phyloP scores from a whole-genome alignment of 2,329 filamentous ascomycete genomes.

The Ceratocystis huliohia region DNA sequence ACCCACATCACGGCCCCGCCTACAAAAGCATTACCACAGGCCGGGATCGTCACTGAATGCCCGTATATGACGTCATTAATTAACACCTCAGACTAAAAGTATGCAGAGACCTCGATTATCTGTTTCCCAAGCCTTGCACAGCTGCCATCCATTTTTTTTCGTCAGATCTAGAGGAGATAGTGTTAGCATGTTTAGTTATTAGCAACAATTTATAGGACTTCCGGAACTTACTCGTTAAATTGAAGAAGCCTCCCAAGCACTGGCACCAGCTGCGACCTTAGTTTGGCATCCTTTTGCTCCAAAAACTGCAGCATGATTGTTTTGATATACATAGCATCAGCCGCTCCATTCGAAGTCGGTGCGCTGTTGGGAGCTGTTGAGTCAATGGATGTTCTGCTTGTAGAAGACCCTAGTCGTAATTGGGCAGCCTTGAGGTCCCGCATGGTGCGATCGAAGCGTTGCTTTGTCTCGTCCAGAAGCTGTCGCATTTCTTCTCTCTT shows the following conservation, averaged over 20 bases:
- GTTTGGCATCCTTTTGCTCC: constrained; percentile 65
- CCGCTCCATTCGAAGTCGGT: constrained; percentile 23
- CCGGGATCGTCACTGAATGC: not conserved
- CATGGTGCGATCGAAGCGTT: constrained; percentile 65
- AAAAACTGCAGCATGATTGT: constrained; percentile 71
- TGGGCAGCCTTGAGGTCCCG: constrained; percentile 49
- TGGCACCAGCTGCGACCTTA: constrained; percentile 63
- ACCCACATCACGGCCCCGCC: constrained; percentile 10
- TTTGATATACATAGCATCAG: constrained; percentile 58
- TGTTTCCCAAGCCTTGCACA: constrained; percentile 24
- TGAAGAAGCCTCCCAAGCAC: constrained; percentile 63
- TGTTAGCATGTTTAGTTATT: constrained; percentile 21
- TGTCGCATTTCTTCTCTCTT: constrained; percentile 64
- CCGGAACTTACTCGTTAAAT: constrained; percentile 55
- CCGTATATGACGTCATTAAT: not conserved
- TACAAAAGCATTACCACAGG: not conserved
- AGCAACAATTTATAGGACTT: constrained; percentile 4
- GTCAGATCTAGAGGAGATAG: constrained; percentile 22
- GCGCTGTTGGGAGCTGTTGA: constrained; percentile 29
- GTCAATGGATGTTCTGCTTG: constrained; percentile 34
- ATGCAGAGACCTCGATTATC: not conserved
- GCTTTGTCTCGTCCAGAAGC: constrained; percentile 64
- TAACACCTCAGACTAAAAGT: not conserved
- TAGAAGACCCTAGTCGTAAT: constrained; percentile 31
- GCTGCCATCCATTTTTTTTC: constrained; percentile 25